Evolutionary conservation across 306 rosid species (phyloP).

Genomic region (Vicia villosa): DNA sequence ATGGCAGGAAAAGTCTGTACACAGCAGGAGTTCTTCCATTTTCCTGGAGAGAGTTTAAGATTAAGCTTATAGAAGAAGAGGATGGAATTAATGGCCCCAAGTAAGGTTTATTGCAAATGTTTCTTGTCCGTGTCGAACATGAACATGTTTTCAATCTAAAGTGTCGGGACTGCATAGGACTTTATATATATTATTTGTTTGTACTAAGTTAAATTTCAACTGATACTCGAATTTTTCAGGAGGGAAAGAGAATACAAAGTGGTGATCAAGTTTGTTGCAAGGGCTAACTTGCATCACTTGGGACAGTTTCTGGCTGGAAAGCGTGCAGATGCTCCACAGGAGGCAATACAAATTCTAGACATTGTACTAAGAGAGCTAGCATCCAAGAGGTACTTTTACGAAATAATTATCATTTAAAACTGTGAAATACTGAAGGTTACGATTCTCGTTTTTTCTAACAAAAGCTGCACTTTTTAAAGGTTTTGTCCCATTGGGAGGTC

Average conservation of each 20-base stretch:
- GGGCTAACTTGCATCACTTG: constrained; percentile 87
- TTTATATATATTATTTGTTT: neutral
- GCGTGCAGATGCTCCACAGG: constrained; percentile 91
- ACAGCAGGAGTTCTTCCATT: constrained; percentile 98
- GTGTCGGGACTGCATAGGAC: no score
- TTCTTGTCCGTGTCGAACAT: no score
- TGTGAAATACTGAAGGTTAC: neutral
- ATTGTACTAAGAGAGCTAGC: constrained; percentile 88
- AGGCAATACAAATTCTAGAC: constrained; percentile 89
- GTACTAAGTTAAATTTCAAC: constrained; percentile 16
- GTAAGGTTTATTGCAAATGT: constrained; percentile 48
- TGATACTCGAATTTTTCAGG: constrained; percentile 47
- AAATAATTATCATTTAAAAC: neutral
- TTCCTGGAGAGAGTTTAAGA: constrained; percentile 78
- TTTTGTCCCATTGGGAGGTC: constrained; percentile 92
- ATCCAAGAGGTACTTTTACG: constrained; percentile 61
- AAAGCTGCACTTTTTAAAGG: constrained; percentile 50
- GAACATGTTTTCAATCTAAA: no score
- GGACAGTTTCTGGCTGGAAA: constrained; percentile 93
- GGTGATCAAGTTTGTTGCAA: constrained; percentile 82
- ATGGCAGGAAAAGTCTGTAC: constrained; percentile 93
- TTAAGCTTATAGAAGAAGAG: constrained; percentile 77
- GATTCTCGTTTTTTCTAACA: constrained; percentile 38
- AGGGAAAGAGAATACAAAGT: constrained; percentile 83
- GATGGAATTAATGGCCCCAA: constrained; percentile 71